Evolutionary conservation across 2,329 filamentous ascomycete genomes (phyloP).

Genomic region (Talaromyces sp.): DNA sequence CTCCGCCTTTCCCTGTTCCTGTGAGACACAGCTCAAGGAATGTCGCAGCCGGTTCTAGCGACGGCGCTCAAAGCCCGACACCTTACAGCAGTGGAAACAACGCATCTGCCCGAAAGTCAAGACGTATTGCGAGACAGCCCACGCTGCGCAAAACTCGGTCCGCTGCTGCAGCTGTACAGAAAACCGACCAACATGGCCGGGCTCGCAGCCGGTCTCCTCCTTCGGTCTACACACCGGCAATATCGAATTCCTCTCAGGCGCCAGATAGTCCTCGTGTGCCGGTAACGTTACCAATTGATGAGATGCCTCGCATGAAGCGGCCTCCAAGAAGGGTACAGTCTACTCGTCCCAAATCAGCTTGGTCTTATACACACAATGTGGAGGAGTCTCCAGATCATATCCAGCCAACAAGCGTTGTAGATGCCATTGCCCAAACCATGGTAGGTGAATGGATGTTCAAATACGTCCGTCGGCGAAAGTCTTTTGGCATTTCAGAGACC

Average conservation of each 20-base stretch:
- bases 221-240: conserved; percentile 41
- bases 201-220: conserved; percentile 30
- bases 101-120: conserved; percentile 48
- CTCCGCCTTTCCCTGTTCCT: conserved; percentile 86
- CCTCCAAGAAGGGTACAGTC: conserved; percentile 16
- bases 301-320: conserved; percentile 52
- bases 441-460: conserved; percentile 68
- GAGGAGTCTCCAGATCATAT: conserved; percentile 52
- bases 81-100: conserved; percentile 50
- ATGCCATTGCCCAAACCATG: conserved; percentile 97
- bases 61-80: conserved; percentile 73
- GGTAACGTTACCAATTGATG: conserved; percentile 61
- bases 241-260: conserved; percentile 62
- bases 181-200: conserved; percentile 41
- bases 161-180: conserved; percentile 67
- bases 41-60: conserved; percentile 61
- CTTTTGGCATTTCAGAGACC: conserved; percentile 65
- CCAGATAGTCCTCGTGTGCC: conserved; percentile 67
- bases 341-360: conserved; percentile 20
- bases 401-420: conserved; percentile 75
- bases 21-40: conserved; percentile 80
- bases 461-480: conserved; percentile 60
- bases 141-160: conserved; percentile 79
- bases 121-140: conserved; percentile 52
- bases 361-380: conserved; percentile 21